Evolutionary conservation across 2,329 filamentous ascomycete species (phyloP), one percentile per base, ranked within the genome.

Genomic region (Colletotrichum sp.): DNA sequence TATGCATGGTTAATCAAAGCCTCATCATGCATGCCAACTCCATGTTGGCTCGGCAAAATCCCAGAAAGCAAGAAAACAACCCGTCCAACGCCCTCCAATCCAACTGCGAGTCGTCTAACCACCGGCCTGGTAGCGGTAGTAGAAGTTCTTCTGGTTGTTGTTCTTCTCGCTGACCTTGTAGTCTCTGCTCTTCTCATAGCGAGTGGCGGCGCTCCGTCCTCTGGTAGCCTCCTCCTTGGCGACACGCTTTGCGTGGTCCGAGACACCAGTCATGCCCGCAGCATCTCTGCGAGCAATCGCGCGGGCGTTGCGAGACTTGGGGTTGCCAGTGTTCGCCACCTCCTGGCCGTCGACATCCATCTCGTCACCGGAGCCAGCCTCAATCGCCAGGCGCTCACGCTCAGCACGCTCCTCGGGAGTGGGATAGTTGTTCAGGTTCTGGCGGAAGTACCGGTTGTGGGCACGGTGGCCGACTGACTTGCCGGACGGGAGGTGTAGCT

Each of bases 401-500:
- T 93, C 90, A 73, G 91, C 89, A 70, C 95, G 93, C 85, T 98
- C 96, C 75, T 94, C 94, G 1, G 93, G 87, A 4, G 94, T 93
- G 3, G 96, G 96, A 83, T 98, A 94, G 84, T 92, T 95, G 85
- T 94, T 93, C 59, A 99, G 89, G 85, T 99, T 99, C 87, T 99
- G 97, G 76, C 95, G 93, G 87, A 93, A 99, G 86, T 99, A 99
- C 79, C 91, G 93, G 82, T 95, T 94, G 70, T 98, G 87, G 9
- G 95, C 97, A 64, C 97, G 92, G 84, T 99, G 97, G 52, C 97
- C 97, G 49, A 98, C 96, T 9, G 95, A 94, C 77, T 95, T 94
- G 69, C 97, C 97, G 6, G 94, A 95, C 2, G 97, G 97, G 15
- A 99, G 91, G 82, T 99, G 96, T 69, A 99, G 90, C 85, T 99